Conservation (phyloP, 345 rosid genomes). For the Corymbia maculata region DNA sequence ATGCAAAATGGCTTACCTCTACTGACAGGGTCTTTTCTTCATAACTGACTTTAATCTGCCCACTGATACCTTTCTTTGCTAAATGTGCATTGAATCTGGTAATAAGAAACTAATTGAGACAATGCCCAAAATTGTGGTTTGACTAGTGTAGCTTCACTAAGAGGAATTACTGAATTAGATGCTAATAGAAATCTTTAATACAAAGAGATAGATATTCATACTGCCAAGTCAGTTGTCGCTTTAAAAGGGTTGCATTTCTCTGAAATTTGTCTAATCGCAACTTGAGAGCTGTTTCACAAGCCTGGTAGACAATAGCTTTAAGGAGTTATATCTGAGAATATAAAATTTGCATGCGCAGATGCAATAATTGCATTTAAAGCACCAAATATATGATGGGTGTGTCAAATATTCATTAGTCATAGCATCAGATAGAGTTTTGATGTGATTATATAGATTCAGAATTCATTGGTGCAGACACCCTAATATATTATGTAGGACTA, state of each 20-base stretch:
- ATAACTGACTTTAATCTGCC: conserved; percentile 60
- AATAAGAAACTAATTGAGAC: conserved; percentile 1
- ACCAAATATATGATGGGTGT: neutral
- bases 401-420: neutral
- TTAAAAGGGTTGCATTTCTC: conserved; percentile 47
- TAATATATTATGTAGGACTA: neutral
- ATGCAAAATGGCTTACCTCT: conserved; percentile 42
- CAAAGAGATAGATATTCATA: conserved; percentile 18
- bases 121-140: neutral
- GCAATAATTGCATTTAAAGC: neutral
- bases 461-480: neutral
- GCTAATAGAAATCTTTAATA: neutral
- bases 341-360: neutral
- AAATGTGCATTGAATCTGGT: conserved; percentile 71
- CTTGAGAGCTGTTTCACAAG: conserved; percentile 55
- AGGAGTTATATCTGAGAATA: neutral
- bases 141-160: neutral
- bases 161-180: neutral
- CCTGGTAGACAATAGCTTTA: conserved; percentile 22
- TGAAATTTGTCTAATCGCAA: conserved; percentile 55
- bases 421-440: neutral
- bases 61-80: conserved; percentile 87
- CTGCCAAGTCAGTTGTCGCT: conserved; percentile 78
- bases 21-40: conserved; percentile 65
- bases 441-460: neutral